Evolutionary conservation across 78 protist genomes (phyloP).

Genomic region (Guillardia theta): DNA sequence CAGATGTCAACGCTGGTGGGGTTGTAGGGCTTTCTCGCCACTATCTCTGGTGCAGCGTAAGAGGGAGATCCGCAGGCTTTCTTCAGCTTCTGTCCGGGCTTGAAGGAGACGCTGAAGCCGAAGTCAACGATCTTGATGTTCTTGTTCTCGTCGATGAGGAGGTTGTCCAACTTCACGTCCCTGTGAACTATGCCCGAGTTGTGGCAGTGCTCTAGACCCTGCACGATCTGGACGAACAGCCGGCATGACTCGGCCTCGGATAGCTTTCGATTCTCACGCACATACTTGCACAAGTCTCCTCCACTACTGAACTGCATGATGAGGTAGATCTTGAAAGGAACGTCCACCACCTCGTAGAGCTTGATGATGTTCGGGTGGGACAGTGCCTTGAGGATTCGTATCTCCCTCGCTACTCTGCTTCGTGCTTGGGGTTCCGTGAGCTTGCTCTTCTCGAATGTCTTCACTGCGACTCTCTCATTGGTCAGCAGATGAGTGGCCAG

Average conservation of each 20-base stretch:
- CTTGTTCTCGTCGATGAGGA: slow-evolving; percentile 42
- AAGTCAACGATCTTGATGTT: slow-evolving; percentile 46
- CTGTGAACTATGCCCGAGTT: slow-evolving; percentile 44
- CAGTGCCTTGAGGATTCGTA: slow-evolving; percentile 56
- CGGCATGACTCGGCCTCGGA: slow-evolving; percentile 50
- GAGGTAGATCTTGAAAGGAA: slow-evolving; percentile 37
- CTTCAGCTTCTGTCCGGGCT: slow-evolving; percentile 37
- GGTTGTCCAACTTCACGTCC: slow-evolving; percentile 65
- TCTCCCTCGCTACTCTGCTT: slow-evolving; percentile 62
- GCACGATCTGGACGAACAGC: slow-evolving; percentile 48
- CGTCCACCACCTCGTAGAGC: slow-evolving; percentile 59
- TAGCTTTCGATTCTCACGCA: slow-evolving; percentile 37
- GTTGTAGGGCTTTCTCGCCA: slow-evolving; percentile 12
- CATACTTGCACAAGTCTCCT: slow-evolving; percentile 51
- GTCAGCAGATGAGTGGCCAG: background rate
- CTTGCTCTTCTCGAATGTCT: slow-evolving; percentile 53
- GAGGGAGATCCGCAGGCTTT: slow-evolving; percentile 66
- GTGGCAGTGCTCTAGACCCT: slow-evolving; percentile 42
- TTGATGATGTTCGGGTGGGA: slow-evolving; percentile 51
- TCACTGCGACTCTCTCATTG: slow-evolving; percentile 54
- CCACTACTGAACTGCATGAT: slow-evolving; percentile 41
- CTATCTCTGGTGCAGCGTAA: slow-evolving; percentile 70
- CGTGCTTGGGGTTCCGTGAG: slow-evolving; percentile 48
- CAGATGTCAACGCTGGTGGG: slow-evolving; percentile 57
- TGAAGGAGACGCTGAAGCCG: slow-evolving; percentile 35